Conservation (phyloP, 306 rosid species). For the Neltuma alba region DNA sequence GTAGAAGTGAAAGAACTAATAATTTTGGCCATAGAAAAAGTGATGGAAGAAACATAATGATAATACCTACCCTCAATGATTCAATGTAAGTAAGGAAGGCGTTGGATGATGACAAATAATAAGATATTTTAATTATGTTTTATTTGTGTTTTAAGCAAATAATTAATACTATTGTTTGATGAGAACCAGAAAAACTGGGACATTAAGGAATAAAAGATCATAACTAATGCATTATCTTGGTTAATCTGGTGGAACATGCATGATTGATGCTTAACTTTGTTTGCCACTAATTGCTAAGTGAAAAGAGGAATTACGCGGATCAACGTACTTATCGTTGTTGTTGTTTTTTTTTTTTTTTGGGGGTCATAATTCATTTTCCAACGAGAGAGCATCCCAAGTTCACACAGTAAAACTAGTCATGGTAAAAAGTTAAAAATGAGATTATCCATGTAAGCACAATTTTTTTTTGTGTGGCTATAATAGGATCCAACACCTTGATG, state of each 20-base stretch:
- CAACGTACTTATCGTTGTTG: too few relatives aligned
- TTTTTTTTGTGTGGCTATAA: too few relatives aligned
- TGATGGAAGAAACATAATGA: not conserved
- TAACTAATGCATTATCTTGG: slow-evolving; percentile 1
- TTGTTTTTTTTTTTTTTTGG: not conserved
- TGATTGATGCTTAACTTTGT: slow-evolving; percentile 34
- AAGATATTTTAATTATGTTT: not conserved
- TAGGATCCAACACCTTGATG: too few relatives aligned
- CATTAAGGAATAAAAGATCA: not conserved
- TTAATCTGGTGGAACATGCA: slow-evolving; percentile 8
- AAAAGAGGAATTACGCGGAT: slow-evolving; percentile 26
- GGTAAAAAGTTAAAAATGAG: not conserved
- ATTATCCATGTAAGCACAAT: too few relatives aligned
- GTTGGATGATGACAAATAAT: not conserved
- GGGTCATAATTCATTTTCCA: not conserved
- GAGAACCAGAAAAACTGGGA: not conserved
- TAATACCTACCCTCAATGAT: slow-evolving; percentile 10
- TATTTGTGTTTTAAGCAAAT: slow-evolving; percentile 8
- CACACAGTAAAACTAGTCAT: not conserved
- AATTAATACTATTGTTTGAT: not conserved
- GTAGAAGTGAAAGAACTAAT: too few relatives aligned
- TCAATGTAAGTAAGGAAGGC: not conserved
- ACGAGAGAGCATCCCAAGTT: not conserved
- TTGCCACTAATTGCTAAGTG: slow-evolving; percentile 4
- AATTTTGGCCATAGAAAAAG: too few relatives aligned